A percentile compares a stretch with the other conserved stretches of the same genome.
phyloP scores from a whole-genome alignment of 805 yeast genomes.

The Sugiyamaella lignohabitans region DNA sequence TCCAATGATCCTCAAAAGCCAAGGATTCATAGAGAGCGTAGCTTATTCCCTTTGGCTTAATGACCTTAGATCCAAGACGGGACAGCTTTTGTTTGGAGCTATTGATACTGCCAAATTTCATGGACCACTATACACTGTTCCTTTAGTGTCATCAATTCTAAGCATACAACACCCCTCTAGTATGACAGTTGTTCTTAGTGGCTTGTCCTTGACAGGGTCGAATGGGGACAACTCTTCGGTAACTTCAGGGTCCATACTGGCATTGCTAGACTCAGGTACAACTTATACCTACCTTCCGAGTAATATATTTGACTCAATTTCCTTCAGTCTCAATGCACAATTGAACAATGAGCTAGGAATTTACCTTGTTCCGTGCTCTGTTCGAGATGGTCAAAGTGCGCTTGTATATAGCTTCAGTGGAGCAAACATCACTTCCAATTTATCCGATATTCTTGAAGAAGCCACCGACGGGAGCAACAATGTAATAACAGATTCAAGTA shows the following conservation, averaged over 20 bases:
- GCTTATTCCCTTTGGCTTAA: constrained; percentile 48
- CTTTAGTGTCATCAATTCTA: constrained; percentile 16
- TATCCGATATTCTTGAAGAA: constrained; percentile 19
- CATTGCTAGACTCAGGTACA: constrained; percentile 49
- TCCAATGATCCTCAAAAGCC: constrained; percentile 31
- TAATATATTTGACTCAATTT: constrained; percentile 20
- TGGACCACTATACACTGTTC: constrained; percentile 34
- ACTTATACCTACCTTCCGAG: constrained; percentile 45
- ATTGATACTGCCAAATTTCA: constrained; percentile 55
- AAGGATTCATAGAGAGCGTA: constrained; percentile 37
- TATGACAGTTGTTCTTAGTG: not conserved
- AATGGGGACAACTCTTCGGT: not conserved
- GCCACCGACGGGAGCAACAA: constrained; percentile 2
- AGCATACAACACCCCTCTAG: not conserved
- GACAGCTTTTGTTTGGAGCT: constrained; percentile 61
- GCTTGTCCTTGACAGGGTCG: not conserved
- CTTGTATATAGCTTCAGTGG: constrained; percentile 20
- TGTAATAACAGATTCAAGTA: constrained; percentile 1
- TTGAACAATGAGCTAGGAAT: constrained; percentile 1
- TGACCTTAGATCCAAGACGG: constrained; percentile 31
- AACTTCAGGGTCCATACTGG: not conserved
- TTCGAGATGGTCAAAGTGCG: constrained; percentile 3
- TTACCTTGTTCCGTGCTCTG: constrained; percentile 6
- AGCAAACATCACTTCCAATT: constrained; percentile 21
- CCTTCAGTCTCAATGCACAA: constrained; percentile 6